Base-by-base conservation (phyloP, 2,329 filamentous ascomycete species). In the Dryadomyces sulphureus region DNA sequence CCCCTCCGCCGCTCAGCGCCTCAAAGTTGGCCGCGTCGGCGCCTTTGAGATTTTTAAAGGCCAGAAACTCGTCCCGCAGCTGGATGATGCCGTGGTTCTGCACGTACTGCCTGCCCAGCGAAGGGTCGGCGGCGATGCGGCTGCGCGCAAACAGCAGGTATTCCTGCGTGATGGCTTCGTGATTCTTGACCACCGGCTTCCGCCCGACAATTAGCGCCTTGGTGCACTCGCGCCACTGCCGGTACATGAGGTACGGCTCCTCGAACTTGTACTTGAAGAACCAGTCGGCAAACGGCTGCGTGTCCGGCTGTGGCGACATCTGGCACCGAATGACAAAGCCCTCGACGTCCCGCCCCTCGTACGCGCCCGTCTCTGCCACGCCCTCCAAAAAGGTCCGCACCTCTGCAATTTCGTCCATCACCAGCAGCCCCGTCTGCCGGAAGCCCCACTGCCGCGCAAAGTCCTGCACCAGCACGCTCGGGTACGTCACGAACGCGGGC, bases 201-300 rank as follows among this genome's bases (percentile, higher is more conserved):
- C 77, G 83, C 14, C 83, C 83, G 1, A 72, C 58, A 54, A 98
- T 95, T 48, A 96, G 64, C 5, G 85, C 75, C 62, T 94, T 96
- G 38, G 92, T 98, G 60, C 85, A 94, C 65, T 98, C 92, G 51
- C 92, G 81, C 92, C 92, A 98, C 66, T 98, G 92, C 21, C 92
- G 80, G 65, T 96, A 98, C 87, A 98, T 93, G 50, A 98, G 68
- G 60, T 98, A 98, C 0, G 92, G 92, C 65, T 98, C 92, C 59
- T 98, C 92, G 50, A 98, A 98, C 66, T 98, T 98, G 75, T 89
- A 98, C 65, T 98, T 98, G 79, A 98, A 98, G 65, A 98, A 98
- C 92, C 92, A 98, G 61, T 98, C 89, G n/a, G 75, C 66, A 60
- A 80, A 92, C 0, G 75, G 73, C 2, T 61, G 62, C 14, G 61